phyloP scores from a whole-genome alignment of 2,329 filamentous ascomycete genomes.

The Chaetomium olivaceum region DNA sequence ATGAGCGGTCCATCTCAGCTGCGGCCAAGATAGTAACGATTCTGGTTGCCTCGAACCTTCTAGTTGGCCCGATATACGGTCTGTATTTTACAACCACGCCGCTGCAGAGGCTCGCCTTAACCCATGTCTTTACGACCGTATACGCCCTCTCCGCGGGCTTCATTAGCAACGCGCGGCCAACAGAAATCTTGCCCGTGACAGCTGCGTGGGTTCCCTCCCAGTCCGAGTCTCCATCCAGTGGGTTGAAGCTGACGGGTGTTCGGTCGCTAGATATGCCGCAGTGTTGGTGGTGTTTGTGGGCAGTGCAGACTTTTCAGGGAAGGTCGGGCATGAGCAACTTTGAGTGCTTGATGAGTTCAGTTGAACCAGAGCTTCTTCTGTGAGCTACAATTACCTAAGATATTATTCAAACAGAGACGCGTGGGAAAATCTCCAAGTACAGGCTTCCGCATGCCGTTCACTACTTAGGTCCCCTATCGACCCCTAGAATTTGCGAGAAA shows the following conservation, averaged over 20 bases:
- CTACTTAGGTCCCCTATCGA: no score
- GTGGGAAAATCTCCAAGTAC: no score
- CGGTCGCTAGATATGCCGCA: neutral
- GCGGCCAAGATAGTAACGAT: neutral
- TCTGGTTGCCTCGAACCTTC: neutral
- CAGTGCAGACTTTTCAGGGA: constrained; percentile 1
- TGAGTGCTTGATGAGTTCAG: no score
- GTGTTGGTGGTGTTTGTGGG: constrained; percentile 7
- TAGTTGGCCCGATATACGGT: neutral
- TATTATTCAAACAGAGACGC: no score
- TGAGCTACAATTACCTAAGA: no score
- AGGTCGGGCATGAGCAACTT: neutral
- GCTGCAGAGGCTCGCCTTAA: neutral
- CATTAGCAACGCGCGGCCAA: neutral
- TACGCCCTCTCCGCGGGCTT: neutral
- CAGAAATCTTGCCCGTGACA: neutral
- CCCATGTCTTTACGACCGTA: neutral
- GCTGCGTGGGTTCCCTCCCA: neutral
- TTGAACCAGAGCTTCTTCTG: no score
- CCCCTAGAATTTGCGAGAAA: no score
- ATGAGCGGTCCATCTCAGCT: neutral
- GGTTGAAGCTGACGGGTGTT: neutral
- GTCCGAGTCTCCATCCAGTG: no score
- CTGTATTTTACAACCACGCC: neutral
- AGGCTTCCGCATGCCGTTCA: no score